These are phyloP conservation scores for Aspergillus ruber DNA, from an alignment of 2,329 filamentous ascomycete species.

Conservation along the genomic window DNA sequence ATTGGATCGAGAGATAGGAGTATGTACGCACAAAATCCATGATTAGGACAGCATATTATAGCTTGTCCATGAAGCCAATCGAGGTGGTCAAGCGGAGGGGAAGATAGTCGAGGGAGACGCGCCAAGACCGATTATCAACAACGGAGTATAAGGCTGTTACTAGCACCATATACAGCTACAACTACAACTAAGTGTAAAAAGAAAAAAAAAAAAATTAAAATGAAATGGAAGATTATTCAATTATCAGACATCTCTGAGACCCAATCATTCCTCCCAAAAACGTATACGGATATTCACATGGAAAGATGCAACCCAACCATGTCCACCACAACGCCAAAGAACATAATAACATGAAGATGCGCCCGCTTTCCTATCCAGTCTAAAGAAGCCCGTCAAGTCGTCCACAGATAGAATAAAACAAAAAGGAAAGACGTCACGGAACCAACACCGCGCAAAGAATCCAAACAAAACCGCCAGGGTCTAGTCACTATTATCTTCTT, in stretches of 20 bases:
- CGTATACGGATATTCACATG: conserved; percentile 12
- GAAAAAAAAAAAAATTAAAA: too few species aligned
- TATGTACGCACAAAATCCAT: conserved; percentile 42
- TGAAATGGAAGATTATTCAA: not conserved
- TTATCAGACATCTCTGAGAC: not conserved
- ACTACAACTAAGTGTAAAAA: not conserved
- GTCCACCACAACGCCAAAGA: conserved; percentile 18
- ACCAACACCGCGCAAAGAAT: too few species aligned
- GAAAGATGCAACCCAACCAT: conserved; percentile 16
- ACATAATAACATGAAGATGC: conserved; percentile 10
- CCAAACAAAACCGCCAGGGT: not conserved
- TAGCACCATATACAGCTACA: not conserved
- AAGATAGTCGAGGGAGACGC: not conserved
- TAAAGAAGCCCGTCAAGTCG: conserved; percentile 22
- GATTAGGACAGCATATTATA: conserved; percentile 28
- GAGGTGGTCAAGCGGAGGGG: conserved; percentile 3
- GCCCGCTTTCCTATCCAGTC: conserved; percentile 19
- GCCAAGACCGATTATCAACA: conserved; percentile 3
- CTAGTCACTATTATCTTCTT: conserved; percentile 33
- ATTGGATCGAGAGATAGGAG: conserved; percentile 1
- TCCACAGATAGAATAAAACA: conserved; percentile 12
- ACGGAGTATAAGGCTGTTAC: conserved; percentile 4
- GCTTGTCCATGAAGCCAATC: conserved; percentile 5
- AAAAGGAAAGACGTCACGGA: conserved; percentile 4
- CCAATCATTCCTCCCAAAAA: not conserved